Percentiles rank a stretch among this genome's conserved stretches.
Conservation (phyloP, 2,329 filamentous ascomycete species). For the Penicillium sp. region DNA sequence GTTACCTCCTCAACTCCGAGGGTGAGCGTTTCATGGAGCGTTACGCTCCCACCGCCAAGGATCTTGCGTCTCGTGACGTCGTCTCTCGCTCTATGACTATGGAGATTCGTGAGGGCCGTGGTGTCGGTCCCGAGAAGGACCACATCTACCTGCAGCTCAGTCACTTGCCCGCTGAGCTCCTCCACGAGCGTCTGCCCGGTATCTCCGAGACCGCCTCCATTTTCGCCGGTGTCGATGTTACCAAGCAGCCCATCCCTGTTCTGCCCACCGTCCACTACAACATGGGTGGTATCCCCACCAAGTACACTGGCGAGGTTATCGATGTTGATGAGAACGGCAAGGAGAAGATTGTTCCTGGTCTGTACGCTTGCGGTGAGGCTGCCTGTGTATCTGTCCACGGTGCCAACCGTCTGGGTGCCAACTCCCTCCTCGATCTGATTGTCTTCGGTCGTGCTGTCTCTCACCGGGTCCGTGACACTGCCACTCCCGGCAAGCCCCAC, state of each 20-base stretch:
- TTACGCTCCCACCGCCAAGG: conserved; percentile 95
- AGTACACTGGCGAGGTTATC: conserved; percentile 94
- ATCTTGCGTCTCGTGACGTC: conserved; percentile 92
- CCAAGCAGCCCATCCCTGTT: conserved; percentile 94
- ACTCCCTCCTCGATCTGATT: conserved; percentile 94
- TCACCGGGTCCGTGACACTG: conserved; percentile 94
- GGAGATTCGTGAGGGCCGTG: conserved; percentile 95
- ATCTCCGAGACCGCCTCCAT: conserved; percentile 98
- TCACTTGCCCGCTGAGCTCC: conserved; percentile 85
- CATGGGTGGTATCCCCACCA: conserved; percentile 98
- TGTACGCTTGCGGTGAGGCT: conserved; percentile 95
- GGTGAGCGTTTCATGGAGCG: conserved; percentile 99
- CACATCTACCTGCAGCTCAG: conserved; percentile 98
- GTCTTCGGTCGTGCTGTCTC: conserved; percentile 97
- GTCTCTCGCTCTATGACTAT: conserved; percentile 97
- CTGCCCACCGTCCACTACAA: conserved; percentile 98
- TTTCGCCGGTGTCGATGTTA: conserved; percentile 94
- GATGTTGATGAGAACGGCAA: conserved; percentile 81
- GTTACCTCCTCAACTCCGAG: conserved; percentile 94
- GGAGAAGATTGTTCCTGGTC: conserved; percentile 88
- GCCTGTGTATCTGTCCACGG: conserved; percentile 97
- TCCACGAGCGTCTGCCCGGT: conserved; percentile 94
- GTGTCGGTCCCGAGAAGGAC: conserved; percentile 95
- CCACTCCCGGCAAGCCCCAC: conserved; percentile 75
- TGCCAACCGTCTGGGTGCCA: conserved; percentile 95